Conservation (phyloP, 2,329 filamentous ascomycete species). For the Trichoderma asperellum region DNA sequence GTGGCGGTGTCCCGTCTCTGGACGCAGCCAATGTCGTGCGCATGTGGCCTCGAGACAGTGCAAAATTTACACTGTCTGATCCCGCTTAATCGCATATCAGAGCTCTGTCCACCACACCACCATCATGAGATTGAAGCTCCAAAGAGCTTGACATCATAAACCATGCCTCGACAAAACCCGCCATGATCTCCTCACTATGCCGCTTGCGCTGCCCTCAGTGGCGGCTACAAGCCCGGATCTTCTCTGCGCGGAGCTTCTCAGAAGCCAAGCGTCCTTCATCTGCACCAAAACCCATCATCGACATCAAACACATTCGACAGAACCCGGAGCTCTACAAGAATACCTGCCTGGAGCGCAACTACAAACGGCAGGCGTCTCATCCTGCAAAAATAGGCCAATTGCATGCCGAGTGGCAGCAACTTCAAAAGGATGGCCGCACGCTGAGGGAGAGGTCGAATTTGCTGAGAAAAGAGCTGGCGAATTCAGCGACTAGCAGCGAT, state of each 20-base stretch:
- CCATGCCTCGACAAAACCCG: conserved; percentile 18
- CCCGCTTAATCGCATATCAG: conserved; percentile 23
- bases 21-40: not conserved
- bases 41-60: not conserved
- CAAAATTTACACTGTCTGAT: not conserved
- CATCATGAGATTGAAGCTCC: conserved; percentile 15
- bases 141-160: conserved; percentile 15
- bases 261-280: conserved; percentile 60
- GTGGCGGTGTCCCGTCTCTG: not conserved
- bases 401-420: conserved; percentile 60
- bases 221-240: conserved; percentile 17
- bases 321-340: conserved; percentile 78
- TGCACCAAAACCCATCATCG: conserved; percentile 77
- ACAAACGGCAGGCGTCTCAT: conserved; percentile 59
- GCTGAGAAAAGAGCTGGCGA: conserved; percentile 59
- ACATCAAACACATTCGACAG: conserved; percentile 88
- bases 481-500: conserved; percentile 52
- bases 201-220: conserved; percentile 26
- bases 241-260: conserved; percentile 13
- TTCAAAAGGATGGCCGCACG: conserved; percentile 62
- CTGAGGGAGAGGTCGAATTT: conserved; percentile 70
- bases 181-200: conserved; percentile 39
- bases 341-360: conserved; percentile 87
- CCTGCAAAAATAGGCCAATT: conserved; percentile 60
- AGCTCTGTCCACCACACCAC: conserved; percentile 23